These are phyloP conservation scores for Hemisphaericaspora subhashii DNA, from an alignment of 1,139 yeast genomes.

Conservation along the genomic window DNA sequence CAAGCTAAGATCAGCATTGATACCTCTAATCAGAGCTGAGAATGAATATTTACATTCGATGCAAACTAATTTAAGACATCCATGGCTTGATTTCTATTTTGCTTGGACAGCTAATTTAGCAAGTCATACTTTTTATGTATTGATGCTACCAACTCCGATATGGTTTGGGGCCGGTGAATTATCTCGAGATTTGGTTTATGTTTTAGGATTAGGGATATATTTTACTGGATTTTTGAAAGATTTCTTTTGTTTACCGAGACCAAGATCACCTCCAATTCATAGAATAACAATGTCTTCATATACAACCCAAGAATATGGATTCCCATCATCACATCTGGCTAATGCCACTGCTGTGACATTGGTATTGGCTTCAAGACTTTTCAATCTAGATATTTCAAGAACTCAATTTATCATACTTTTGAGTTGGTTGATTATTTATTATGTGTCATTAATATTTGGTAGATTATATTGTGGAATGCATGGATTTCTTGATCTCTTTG, in stretches of 20 bases:
- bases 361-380: conserved; percentile 33
- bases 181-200: conserved; percentile 71
- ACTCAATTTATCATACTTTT: conserved; percentile 13
- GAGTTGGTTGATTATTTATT: conserved; percentile 44
- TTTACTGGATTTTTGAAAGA: conserved; percentile 80
- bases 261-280: conserved; percentile 87
- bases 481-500: conserved; percentile 74
- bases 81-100: conserved; percentile 69
- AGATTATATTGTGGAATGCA: conserved; percentile 97
- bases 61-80: conserved; percentile 54
- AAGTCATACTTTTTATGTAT: conserved; percentile 88
- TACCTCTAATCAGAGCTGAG: conserved; percentile 67
- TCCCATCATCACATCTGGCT: conserved; percentile 91
- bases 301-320: conserved; percentile 92
- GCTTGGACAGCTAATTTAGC: conserved; percentile 91
- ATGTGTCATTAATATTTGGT: conserved; percentile 70
- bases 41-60: conserved; percentile 58
- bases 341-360: conserved; percentile 83
- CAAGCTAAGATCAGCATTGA: conserved; percentile 51
- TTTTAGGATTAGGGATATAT: conserved; percentile 83
- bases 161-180: conserved; percentile 74
- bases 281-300: conserved; percentile 86
- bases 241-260: conserved; percentile 85
- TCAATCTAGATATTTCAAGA: conserved; percentile 12
- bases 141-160: conserved; percentile 79